Evolutionary conservation across 139 green algal genomes (phyloP).

Genomic region (Micromonas pusilla): DNA sequence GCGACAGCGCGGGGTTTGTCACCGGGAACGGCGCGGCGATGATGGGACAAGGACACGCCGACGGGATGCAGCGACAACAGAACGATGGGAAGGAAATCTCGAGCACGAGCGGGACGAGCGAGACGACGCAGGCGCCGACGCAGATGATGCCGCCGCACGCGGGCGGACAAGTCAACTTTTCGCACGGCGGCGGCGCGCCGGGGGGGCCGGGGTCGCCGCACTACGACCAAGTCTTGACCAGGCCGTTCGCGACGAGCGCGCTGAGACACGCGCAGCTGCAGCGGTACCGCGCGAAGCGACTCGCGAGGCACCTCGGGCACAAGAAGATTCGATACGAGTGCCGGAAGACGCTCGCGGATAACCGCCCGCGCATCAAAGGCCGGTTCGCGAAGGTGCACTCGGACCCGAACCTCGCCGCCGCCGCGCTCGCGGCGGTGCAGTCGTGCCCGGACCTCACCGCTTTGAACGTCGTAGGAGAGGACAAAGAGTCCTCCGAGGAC

Average conservation of each 20-base stretch:
- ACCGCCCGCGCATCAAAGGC: conserved; percentile 38
- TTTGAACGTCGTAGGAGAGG: not conserved
- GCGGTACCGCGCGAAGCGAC: conserved; percentile 12
- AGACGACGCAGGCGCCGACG: no score
- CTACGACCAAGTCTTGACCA: not conserved
- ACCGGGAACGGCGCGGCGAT: no score
- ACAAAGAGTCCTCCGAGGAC: not conserved
- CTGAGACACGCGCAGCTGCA: conserved; percentile 17
- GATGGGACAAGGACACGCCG: no score
- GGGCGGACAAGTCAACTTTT: no score
- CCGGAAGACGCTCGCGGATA: conserved; percentile 46
- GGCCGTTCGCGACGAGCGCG: not conserved
- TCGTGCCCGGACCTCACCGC: not conserved
- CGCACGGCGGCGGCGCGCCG: no score
- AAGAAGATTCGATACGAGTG: conserved; percentile 43
- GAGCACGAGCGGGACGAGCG: no score
- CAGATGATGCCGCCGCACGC: no score
- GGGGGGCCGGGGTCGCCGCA: no score
- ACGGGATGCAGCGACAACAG: no score
- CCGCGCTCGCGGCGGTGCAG: not conserved
- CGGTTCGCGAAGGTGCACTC: conserved; percentile 40
- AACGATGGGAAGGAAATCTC: no score
- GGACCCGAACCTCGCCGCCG: not conserved
- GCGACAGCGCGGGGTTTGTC: no score
- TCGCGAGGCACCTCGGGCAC: not conserved